Evolutionary conservation across 805 yeast genomes (phyloP).

Genomic region (Saccharomycopsis sp.): DNA sequence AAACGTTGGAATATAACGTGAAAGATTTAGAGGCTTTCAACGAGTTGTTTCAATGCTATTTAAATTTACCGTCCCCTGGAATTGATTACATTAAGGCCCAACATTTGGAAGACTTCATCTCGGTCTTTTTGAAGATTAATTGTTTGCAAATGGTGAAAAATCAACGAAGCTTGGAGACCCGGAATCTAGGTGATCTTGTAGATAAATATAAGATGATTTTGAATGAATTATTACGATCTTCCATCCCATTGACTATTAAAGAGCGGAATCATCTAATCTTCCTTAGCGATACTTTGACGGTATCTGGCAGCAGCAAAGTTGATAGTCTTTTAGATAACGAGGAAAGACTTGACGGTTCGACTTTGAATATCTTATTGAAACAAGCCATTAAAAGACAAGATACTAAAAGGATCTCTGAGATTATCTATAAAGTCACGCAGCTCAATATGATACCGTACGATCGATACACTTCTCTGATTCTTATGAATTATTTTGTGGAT

Average conservation of each 20-base stretch:
- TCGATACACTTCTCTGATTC: not conserved
- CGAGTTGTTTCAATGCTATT: slow-evolving; percentile 9
- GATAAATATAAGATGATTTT: slow-evolving; percentile 5
- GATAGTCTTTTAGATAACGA: not conserved
- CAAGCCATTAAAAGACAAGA: not conserved
- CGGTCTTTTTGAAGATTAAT: slow-evolving; percentile 11
- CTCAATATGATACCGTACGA: not conserved
- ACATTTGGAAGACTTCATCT: slow-evolving; percentile 17
- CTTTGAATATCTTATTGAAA: slow-evolving; percentile 3
- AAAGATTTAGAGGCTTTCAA: slow-evolving; percentile 5
- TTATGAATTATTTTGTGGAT: slow-evolving; percentile 1
- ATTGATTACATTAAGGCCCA: slow-evolving; percentile 11
- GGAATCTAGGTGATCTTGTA: not conserved
- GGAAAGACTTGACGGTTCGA: not conserved
- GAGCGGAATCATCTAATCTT: slow-evolving; percentile 16
- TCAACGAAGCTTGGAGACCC: not conserved
- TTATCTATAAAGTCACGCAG: not conserved
- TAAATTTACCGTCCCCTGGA: slow-evolving; percentile 15
- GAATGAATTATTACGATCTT: slow-evolving; percentile 5
- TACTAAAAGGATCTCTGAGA: not conserved
- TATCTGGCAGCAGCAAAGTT: not conserved
- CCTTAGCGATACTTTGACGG: slow-evolving; percentile 1
- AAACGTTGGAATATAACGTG: not conserved
- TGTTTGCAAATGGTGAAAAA: not conserved
- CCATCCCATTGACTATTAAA: slow-evolving; percentile 9